Evolutionary conservation across 805 yeast genomes (phyloP).

Genomic region (Metschnikowia colocasiae): DNA sequence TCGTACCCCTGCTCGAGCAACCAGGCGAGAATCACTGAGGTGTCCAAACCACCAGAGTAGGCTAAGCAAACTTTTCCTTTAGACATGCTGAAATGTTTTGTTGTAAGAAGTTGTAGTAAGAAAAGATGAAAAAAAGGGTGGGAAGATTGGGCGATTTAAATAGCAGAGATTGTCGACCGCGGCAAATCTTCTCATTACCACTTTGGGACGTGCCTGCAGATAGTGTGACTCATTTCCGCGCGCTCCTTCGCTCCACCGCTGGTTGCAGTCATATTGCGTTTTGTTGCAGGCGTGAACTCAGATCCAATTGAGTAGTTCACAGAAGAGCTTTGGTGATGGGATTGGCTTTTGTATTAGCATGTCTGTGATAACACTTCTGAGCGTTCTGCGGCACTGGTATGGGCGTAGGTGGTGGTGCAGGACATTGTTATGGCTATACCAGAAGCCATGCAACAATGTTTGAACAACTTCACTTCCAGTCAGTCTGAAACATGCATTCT

Average conservation of each 20-base stretch:
- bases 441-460: no score
- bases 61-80: slow-evolving; percentile 99
- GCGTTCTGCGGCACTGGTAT: background rate
- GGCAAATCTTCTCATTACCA: slow-evolving; percentile 18
- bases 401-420: background rate
- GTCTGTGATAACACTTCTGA: background rate
- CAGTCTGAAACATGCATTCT: no score
- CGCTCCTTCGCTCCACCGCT: background rate
- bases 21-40: slow-evolving; percentile 98
- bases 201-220: slow-evolving; percentile 12
- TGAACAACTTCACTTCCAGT: no score
- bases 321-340: background rate
- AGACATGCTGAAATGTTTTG: slow-evolving; percentile 53
- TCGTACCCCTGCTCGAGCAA: slow-evolving; percentile 96
- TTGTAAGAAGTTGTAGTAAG: background rate
- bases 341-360: background rate
- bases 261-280: background rate
- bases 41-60: slow-evolving; percentile 98
- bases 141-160: slow-evolving; percentile 14
- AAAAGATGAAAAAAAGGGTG: slow-evolving; percentile 7
- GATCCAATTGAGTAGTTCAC: background rate
- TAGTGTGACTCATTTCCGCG: slow-evolving; percentile 15
- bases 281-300: background rate
- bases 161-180: slow-evolving; percentile 21
- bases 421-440: background rate